phyloP scores from a whole-genome alignment of 1,284 basidiomycete genomes.

The Baeospora myosura region DNA sequence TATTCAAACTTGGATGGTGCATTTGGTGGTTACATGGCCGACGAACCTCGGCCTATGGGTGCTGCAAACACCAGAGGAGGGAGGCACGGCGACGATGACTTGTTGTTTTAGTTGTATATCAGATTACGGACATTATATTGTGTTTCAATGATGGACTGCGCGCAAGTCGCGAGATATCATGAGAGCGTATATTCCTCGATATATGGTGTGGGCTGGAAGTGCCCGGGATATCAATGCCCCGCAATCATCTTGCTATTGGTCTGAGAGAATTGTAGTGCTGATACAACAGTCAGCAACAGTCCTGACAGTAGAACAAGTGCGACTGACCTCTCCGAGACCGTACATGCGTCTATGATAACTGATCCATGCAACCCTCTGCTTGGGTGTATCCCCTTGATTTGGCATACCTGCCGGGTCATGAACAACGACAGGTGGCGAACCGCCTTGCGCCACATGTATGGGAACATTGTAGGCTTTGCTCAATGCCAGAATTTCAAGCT shows the following conservation, averaged over 20 bases:
- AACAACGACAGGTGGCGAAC: slow-evolving; percentile 75
- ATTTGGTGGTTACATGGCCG: slow-evolving; percentile 60
- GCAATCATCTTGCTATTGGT: slow-evolving; percentile 30
- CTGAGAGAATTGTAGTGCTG: slow-evolving; percentile 86
- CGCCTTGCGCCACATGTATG: slow-evolving; percentile 88
- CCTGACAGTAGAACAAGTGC: background rate
- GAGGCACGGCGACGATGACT: slow-evolving; percentile 41
- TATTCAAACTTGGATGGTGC: slow-evolving; percentile 70
- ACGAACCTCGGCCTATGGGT: slow-evolving; percentile 54
- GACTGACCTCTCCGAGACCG: slow-evolving; percentile 83
- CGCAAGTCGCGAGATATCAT: too few species aligned
- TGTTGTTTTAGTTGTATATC: slow-evolving; percentile 39
- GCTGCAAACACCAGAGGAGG: slow-evolving; percentile 25
- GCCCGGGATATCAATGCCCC: slow-evolving; percentile 46
- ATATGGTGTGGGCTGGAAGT: slow-evolving; percentile 24
- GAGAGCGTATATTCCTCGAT: too few species aligned
- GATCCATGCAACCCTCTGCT: slow-evolving; percentile 57
- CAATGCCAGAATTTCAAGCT: slow-evolving; percentile 93
- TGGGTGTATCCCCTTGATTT: slow-evolving; percentile 25
- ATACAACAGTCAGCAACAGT: slow-evolving; percentile 7
- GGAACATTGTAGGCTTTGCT: slow-evolving; percentile 79
- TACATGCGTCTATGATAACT: slow-evolving; percentile 91
- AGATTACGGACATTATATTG: background rate
- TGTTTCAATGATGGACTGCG: slow-evolving; percentile 1
- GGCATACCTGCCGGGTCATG: slow-evolving; percentile 51